phyloP scores from a whole-genome alignment of 176 grass and related monocot species.

The Oryza glaberrima region DNA sequence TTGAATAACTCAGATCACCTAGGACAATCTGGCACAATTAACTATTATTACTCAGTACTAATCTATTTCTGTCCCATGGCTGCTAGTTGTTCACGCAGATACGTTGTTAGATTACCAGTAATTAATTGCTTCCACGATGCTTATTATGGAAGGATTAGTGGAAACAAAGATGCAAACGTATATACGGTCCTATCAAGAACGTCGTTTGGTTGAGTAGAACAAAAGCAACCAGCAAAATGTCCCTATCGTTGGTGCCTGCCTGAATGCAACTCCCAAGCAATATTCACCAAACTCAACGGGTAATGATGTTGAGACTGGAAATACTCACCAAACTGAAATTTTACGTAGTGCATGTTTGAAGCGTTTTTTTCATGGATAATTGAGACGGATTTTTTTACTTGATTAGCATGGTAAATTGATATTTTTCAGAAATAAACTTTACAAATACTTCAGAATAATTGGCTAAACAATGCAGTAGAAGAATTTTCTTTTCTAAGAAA shows the following conservation, averaged over 20 bases:
- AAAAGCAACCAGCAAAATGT: neutral
- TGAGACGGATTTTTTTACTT: too few relatives aligned
- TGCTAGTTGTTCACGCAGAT: neutral
- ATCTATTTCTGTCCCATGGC: neutral
- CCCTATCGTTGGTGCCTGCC: neutral
- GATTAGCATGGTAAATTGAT: too few relatives aligned
- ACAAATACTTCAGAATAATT: too few relatives aligned
- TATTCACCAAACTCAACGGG: neutral
- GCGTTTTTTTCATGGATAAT: too few relatives aligned
- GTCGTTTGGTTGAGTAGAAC: neutral
- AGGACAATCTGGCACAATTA: neutral
- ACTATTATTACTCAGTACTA: neutral
- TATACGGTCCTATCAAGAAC: too few relatives aligned
- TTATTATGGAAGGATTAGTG: neutral
- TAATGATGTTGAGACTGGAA: neutral
- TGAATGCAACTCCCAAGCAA: neutral
- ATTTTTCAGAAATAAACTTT: too few relatives aligned
- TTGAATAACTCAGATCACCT: neutral
- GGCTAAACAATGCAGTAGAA: too few relatives aligned
- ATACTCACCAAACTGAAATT: neutral
- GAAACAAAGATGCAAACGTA: neutral
- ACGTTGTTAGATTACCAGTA: neutral
- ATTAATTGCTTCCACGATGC: neutral
- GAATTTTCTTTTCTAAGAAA: too few relatives aligned
- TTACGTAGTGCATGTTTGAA: neutral